Percentiles rank a stretch among this genome's conserved stretches.
phyloP scores from a whole-genome alignment of 2,329 filamentous ascomycete species.

The Hypoxylon sp. region DNA sequence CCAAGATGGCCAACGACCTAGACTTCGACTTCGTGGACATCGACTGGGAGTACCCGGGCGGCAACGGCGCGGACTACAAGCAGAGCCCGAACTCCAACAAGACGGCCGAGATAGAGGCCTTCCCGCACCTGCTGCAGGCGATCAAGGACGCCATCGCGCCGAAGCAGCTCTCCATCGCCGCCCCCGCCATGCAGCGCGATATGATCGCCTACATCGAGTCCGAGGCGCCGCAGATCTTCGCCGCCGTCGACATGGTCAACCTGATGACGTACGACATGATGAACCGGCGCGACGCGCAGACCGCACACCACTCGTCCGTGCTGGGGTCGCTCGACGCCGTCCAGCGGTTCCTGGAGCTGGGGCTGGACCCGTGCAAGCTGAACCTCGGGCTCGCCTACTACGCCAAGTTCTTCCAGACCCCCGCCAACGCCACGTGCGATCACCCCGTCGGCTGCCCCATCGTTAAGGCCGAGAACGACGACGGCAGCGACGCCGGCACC shows the following conservation, averaged over 20 bases:
- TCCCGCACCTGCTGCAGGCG: conserved; percentile 71
- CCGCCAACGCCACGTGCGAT: conserved; percentile 58
- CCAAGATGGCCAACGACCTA: conserved; percentile 70
- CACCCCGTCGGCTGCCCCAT: conserved; percentile 68
- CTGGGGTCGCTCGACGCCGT: conserved; percentile 66
- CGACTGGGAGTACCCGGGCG: conserved; percentile 76
- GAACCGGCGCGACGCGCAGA: conserved; percentile 75
- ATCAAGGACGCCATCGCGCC: conserved; percentile 70
- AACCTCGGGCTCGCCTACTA: conserved; percentile 77
- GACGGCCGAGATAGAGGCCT: conserved; percentile 73
- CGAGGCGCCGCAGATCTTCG: conserved; percentile 70
- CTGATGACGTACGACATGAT: conserved; percentile 80
- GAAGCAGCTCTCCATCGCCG: conserved; percentile 76
- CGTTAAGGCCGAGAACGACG: conserved; percentile 68
- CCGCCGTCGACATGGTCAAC: conserved; percentile 76
- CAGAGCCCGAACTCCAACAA: conserved; percentile 71
- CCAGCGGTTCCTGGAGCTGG: conserved; percentile 70
- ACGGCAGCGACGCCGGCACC: conserved; percentile 69
- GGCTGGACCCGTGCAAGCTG: conserved; percentile 64
- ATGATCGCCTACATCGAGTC: conserved; percentile 75
- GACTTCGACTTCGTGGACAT: conserved; percentile 79
- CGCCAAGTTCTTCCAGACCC: conserved; percentile 73
- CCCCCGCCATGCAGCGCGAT: conserved; percentile 73
- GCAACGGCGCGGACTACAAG: conserved; percentile 80
- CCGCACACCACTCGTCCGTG: conserved; percentile 75